Evolutionary conservation across 2,329 filamentous ascomycete species (phyloP).

Genomic region (Arthroderma sp.): DNA sequence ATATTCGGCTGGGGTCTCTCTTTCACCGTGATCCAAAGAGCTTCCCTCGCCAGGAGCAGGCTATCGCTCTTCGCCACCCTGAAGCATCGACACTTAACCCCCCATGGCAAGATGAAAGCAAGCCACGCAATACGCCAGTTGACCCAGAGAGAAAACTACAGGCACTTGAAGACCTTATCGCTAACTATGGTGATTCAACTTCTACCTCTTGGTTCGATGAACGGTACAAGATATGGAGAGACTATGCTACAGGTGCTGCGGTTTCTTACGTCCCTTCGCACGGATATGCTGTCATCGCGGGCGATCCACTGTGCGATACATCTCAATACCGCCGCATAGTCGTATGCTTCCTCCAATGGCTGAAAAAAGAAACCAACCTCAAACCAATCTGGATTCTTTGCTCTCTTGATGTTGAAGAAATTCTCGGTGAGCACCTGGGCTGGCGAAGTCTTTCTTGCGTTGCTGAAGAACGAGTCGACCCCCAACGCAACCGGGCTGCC

Average conservation of each 20-base stretch:
- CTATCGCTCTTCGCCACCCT: conserved; percentile 62
- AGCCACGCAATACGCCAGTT: conserved; percentile 27
- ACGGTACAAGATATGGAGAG: conserved; percentile 77
- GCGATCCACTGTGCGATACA: conserved; percentile 72
- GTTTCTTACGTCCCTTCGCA: conserved; percentile 68
- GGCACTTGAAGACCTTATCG: conserved; percentile 73
- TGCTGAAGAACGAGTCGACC: conserved; percentile 77
- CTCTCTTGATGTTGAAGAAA: conserved; percentile 64
- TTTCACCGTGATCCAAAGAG: conserved; percentile 85
- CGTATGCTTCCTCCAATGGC: conserved; percentile 59
- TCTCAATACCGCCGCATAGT: conserved; percentile 65
- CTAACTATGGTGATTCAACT: conserved; percentile 88
- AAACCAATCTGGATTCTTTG: conserved; percentile 84
- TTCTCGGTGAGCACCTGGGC: conserved; percentile 65
- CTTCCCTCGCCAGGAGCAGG: conserved; percentile 55
- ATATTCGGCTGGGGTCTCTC: conserved; percentile 76
- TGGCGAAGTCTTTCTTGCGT: conserved; percentile 85
- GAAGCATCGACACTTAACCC: conserved; percentile 72
- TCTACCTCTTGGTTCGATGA: conserved; percentile 92
- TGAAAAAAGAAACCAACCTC: conserved; percentile 57
- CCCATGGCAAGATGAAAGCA: conserved; percentile 42
- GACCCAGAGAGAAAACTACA: conserved; percentile 48
- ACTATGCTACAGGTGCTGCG: conserved; percentile 65
- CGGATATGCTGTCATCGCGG: conserved; percentile 72
- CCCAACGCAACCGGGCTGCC: conserved; percentile 53